Conservation (phyloP, 352 stramenopile genomes). For the Phytophthora nicotianae region DNA sequence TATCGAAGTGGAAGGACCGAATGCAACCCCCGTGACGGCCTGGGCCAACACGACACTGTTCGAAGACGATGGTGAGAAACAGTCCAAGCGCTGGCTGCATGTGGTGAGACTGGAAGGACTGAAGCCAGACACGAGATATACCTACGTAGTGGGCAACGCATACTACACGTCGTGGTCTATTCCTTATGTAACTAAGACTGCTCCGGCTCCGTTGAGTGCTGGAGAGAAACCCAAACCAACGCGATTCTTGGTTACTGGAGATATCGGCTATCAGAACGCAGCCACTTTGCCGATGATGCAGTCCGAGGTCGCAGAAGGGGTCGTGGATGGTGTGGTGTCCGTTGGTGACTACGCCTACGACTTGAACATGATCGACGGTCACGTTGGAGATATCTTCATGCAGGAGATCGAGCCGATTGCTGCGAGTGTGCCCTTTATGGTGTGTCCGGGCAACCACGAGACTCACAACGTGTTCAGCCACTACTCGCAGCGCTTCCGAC, state of each 20-base stretch:
- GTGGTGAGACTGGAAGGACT: constrained; percentile 68
- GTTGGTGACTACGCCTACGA: constrained; percentile 92
- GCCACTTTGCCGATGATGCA: constrained; percentile 90
- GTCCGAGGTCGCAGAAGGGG: constrained; percentile 76
- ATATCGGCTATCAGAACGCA: constrained; percentile 91
- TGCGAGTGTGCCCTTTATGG: constrained; percentile 88
- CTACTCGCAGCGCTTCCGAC: constrained; percentile 86
- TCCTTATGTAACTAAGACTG: constrained; percentile 78
- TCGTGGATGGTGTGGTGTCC: constrained; percentile 82
- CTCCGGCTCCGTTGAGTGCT: constrained; percentile 32
- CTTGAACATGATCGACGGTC: constrained; percentile 76
- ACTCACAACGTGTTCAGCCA: constrained; percentile 83
- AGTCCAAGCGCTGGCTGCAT: constrained; percentile 68
- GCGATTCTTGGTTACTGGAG: constrained; percentile 81
- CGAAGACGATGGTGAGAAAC: constrained; percentile 63
- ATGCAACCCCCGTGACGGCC: constrained; percentile 43
- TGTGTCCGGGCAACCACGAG: constrained; percentile 92
- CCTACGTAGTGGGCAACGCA: constrained; percentile 83
- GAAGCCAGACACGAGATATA: constrained; percentile 71
- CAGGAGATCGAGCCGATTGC: constrained; percentile 89
- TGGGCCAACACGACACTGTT: constrained; percentile 70
- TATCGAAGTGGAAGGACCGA: constrained; percentile 43
- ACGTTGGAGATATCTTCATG: constrained; percentile 92
- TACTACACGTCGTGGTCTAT: constrained; percentile 79
- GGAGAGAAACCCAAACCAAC: constrained; percentile 45